phyloP scores from a whole-genome alignment of 495 filamentous ascomycete genomes.

The Penicillium robsamsonii region DNA sequence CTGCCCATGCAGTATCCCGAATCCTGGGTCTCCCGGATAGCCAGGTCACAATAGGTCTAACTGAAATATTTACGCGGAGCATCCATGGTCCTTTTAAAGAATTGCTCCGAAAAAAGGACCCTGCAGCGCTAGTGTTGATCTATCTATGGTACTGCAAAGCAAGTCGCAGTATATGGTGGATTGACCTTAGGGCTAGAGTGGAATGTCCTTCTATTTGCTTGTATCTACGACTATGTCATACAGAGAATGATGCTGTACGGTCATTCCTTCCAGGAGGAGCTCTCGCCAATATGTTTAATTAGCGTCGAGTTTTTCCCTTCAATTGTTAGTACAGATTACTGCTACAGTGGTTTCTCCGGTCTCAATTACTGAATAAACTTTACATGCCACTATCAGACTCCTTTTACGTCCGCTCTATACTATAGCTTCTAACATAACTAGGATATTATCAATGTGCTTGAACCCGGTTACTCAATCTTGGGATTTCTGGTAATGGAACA shows the following conservation, averaged over 20 bases:
- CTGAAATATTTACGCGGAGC: not conserved
- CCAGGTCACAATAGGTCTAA: not conserved
- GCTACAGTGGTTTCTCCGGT: too few relatives aligned
- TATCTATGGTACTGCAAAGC: constrained; percentile 47
- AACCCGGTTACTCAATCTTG: too few relatives aligned
- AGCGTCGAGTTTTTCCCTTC: not conserved
- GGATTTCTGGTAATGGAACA: too few relatives aligned
- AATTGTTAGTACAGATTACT: not conserved
- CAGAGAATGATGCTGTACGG: not conserved
- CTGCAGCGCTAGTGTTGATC: constrained; percentile 43
- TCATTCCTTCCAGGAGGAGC: not conserved
- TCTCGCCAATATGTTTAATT: not conserved
- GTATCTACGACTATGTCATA: not conserved
- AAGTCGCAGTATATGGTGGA: constrained; percentile 42
- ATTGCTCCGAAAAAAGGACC: constrained; percentile 28
- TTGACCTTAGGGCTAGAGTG: constrained; percentile 34
- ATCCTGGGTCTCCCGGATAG: not conserved
- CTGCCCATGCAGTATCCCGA: not conserved
- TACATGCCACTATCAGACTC: too few relatives aligned
- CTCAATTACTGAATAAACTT: too few relatives aligned
- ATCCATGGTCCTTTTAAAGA: not conserved
- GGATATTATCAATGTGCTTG: too few relatives aligned
- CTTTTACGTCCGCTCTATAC: too few relatives aligned
- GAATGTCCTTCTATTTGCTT: not conserved
- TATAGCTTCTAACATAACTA: too few relatives aligned